phyloP scores from a whole-genome alignment of 129 eudicot genomes.

The Tagetes patula region DNA sequence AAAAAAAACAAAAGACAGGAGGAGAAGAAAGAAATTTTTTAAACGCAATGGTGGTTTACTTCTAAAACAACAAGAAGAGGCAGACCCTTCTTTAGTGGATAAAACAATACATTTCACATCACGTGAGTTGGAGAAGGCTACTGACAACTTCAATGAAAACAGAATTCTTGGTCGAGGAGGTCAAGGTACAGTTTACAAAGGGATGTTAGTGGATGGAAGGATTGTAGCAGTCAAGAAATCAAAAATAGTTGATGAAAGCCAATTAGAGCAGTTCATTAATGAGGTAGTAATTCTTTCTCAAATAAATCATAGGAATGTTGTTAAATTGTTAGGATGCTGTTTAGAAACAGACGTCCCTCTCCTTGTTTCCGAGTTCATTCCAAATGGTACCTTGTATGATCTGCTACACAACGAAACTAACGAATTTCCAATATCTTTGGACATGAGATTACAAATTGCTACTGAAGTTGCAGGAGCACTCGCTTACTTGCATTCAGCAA shows the following conservation, averaged over 20 bases:
- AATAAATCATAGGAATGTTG: conserved; percentile 33
- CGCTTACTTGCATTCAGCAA: conserved; percentile 32
- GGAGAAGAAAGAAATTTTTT: background rate
- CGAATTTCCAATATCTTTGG: conserved; percentile 23
- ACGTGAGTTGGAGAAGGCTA: conserved; percentile 31
- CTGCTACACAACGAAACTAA: conserved; percentile 5
- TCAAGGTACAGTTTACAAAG: conserved; percentile 40
- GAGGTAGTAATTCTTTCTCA: conserved; percentile 33
- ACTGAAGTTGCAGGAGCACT: conserved; percentile 29
- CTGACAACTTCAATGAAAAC: conserved; percentile 29
- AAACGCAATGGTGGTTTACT: conserved; percentile 3
- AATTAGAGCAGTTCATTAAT: conserved; percentile 27
- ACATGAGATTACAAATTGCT: conserved; percentile 30
- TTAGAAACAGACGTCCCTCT: conserved; percentile 36
- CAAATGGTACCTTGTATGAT: conserved; percentile 39
- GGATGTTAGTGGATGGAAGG: conserved; percentile 32
- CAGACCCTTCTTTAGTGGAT: background rate
- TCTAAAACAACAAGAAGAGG: background rate
- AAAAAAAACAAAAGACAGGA: background rate
- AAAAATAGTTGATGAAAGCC: conserved; percentile 21
- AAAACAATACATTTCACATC: conserved; percentile 34
- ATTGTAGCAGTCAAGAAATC: conserved; percentile 36
- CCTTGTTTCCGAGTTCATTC: conserved; percentile 38
- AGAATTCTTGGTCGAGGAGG: conserved; percentile 38
- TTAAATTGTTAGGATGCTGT: conserved; percentile 39